Conservation (phyloP, 2,329 filamentous ascomycete genomes). For the Aschersonia sp. region DNA sequence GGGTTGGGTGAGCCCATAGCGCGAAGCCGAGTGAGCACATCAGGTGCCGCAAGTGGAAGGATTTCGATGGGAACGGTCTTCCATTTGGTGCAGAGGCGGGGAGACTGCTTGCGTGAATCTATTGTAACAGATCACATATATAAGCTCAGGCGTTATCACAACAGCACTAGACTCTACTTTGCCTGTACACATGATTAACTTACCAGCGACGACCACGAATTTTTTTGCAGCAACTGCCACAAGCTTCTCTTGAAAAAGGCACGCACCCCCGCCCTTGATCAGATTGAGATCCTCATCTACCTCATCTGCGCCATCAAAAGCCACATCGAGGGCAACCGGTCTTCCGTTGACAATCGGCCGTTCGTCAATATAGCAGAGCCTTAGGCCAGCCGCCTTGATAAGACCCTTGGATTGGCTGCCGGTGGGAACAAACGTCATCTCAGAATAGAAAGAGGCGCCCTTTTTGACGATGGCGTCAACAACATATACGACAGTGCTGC, state of each 20-base stretch:
- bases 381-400: slow-evolving; percentile 65
- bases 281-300: slow-evolving; percentile 90
- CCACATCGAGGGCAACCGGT: slow-evolving; percentile 59
- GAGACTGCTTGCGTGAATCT: slow-evolving; percentile 85
- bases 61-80: slow-evolving; percentile 87
- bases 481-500: slow-evolving; percentile 71
- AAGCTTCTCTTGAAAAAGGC: slow-evolving; percentile 93
- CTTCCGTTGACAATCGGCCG: slow-evolving; percentile 35
- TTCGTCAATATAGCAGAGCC: slow-evolving; percentile 63
- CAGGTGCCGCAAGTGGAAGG: slow-evolving; percentile 66
- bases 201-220: slow-evolving; percentile 77
- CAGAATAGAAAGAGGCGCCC: slow-evolving; percentile 33
- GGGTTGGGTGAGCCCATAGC: slow-evolving; percentile 61
- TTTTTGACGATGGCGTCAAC: slow-evolving; percentile 64
- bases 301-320: slow-evolving; percentile 94
- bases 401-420: slow-evolving; percentile 83
- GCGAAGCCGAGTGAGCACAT: slow-evolving; percentile 59
- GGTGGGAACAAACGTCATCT: slow-evolving; percentile 81
- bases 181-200: slow-evolving; percentile 10
- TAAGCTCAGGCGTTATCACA: not conserved
- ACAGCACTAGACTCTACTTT: too few relatives aligned
- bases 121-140: slow-evolving; percentile 2
- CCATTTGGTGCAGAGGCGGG: slow-evolving; percentile 63
- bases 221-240: slow-evolving; percentile 73
- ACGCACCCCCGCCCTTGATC: slow-evolving; percentile 97